Base-by-base conservation (phyloP, 129 eudicot species). In the Erigeron canadensis region DNA sequence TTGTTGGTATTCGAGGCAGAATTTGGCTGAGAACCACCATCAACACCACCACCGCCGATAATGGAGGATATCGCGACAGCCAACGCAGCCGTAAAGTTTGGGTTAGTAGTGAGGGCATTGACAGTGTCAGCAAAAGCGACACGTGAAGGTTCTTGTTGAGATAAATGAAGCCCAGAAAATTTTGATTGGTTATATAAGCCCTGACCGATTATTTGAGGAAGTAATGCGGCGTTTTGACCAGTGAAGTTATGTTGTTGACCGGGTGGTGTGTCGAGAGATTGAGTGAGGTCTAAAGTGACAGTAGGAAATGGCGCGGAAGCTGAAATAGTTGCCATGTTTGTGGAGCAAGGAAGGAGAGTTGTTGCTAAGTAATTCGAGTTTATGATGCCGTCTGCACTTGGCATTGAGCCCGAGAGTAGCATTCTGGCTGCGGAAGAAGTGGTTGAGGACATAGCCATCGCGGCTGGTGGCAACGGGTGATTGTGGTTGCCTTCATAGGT, bases 301-400 rank as follows among this genome's bases (percentile, higher is more conserved):
- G 95, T 84, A 16, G 95, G 95, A 43, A 88, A 88, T 23, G 95
- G 95, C 17, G 95, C 88, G 6, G 95, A 85, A 40, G 95, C 95
- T 0, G 90, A 88, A 19, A 88, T 85, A 19, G 89, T 84, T 75
- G 95, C 95, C 84, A 85, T 80, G 86, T 54, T 83, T 13, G 87
- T 75, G 47, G 89, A 81, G 70, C 87, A 81, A 6, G 93, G 85
- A 69, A 84, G 81, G 80, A 84, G 83, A 6, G 85, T 84, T 67
- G 81, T 60, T 10, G 85, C 87, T 8, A 84, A 81, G 80, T 81
- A 72, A 37, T 82, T 87, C 12, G 93, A 74, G 75, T 82, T 87
- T 73, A 84, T 82, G 58, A 84, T 64, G 10, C 87, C 95, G 45
- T 84, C 95, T 7, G 95, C 77, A 41, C 89, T 85, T 15, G 88